Percentiles rank a stretch among this genome's conserved stretches.
These are phyloP conservation scores for Durio zibethinus DNA, from an alignment of 345 rosid species.

Conservation along the genomic window DNA sequence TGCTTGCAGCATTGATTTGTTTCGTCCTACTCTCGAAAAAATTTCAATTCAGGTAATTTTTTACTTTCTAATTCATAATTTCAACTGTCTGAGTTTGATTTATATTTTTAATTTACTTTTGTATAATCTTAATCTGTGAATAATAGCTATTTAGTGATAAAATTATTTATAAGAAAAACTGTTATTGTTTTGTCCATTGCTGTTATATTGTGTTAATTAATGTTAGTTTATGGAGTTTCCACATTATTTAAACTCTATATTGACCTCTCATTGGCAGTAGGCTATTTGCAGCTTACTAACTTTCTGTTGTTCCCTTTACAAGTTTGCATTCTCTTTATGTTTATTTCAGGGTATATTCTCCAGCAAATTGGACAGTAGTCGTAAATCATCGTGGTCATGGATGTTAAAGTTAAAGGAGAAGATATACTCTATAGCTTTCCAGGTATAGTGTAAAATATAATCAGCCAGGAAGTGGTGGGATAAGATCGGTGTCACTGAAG, in stretches of 20 bases:
- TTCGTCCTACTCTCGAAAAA: conserved; percentile 56
- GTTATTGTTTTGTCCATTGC: background rate
- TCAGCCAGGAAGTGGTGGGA: conserved; percentile 81
- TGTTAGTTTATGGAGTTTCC: background rate
- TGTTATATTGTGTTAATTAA: background rate
- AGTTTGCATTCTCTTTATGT: conserved; percentile 13
- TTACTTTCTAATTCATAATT: background rate
- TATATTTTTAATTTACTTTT: background rate
- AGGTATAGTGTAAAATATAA: conserved; percentile 44
- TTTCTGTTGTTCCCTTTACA: background rate
- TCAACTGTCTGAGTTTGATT: conserved; percentile 2
- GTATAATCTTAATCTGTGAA: background rate
- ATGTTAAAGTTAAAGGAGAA: conserved; percentile 84
- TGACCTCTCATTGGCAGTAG: background rate
- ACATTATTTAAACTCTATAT: background rate
- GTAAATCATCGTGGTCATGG: conserved; percentile 77
- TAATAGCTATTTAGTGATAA: background rate
- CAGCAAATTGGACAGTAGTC: conserved; percentile 58
- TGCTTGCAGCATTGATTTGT: conserved; percentile 56
- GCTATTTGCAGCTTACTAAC: background rate
- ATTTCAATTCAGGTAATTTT: conserved; percentile 68
- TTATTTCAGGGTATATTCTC: conserved; percentile 64
- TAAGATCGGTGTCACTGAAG: conserved; percentile 69
- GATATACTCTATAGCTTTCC: conserved; percentile 67
- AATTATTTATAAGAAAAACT: background rate